Evolutionary conservation across 306 rosid species (phyloP).

Genomic region (Dalbergia oliveri): DNA sequence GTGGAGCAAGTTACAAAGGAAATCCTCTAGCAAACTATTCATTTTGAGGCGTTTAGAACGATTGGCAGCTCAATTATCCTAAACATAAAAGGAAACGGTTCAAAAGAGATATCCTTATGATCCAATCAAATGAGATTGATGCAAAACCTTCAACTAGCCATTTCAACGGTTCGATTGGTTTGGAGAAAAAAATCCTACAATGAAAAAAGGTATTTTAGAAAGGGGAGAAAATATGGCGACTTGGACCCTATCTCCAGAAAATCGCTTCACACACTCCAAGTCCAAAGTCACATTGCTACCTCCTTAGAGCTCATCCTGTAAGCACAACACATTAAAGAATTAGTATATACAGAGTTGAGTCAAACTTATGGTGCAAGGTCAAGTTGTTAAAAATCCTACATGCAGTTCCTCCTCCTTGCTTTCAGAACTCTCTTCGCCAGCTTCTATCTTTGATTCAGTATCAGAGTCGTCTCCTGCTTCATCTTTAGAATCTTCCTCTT

Average conservation of each 20-base stretch:
- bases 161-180: constrained; percentile 41
- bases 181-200: constrained; percentile 51
- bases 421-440: constrained; percentile 53
- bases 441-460: constrained; percentile 48
- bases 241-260: constrained; percentile 34
- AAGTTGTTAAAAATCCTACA: constrained; percentile 38
- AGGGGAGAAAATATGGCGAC: not conserved
- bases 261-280: constrained; percentile 22
- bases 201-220: constrained; percentile 35
- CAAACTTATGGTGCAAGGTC: not conserved
- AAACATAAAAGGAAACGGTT: constrained; percentile 15
- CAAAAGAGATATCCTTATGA: constrained; percentile 35
- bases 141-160: constrained; percentile 37
- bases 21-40: not conserved
- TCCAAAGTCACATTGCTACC: constrained; percentile 40
- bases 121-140: constrained; percentile 52
- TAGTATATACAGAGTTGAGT: constrained; percentile 1
- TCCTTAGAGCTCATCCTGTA: constrained; percentile 90
- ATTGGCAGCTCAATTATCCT: constrained; percentile 23
- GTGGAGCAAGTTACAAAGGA: not conserved
- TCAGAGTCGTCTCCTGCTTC: constrained; percentile 42
- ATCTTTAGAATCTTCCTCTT: constrained; percentile 55
- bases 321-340: not conserved
- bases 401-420: constrained; percentile 64
- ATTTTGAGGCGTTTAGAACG: not conserved